Base-by-base conservation (phyloP, 1,284 basidiomycete genomes). In the Tilletia setariae region DNA sequence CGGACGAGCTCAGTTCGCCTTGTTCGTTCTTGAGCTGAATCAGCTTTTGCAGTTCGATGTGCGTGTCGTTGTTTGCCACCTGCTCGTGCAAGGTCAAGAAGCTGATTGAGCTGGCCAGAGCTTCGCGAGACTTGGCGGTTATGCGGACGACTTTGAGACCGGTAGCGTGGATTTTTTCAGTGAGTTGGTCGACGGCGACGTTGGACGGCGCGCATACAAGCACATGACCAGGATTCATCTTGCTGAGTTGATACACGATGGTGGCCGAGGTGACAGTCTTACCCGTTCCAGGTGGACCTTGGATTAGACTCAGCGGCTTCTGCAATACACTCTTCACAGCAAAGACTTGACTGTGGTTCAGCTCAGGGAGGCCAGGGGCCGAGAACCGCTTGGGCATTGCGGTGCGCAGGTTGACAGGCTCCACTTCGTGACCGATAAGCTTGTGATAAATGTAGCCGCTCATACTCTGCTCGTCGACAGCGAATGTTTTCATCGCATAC, bases 231-330 rank as follows among this genome's bases (percentile, higher is more conserved):
- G 94, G 94, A 80, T 98, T 98, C 95, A 98, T 98, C 85, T 97
- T 97, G 67, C 93, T 93, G 8, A 99, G 89, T 83, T 99, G 96
- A 83, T 98, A 94, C 53, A 98, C 95, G 78, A 97, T 95, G 0
- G 96, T 97, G 4, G 96, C 96, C n/a, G 94, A 98, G 0, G 96
- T 99, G 68, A 98, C 96, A 0, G 96, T 99, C 85, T 99, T 99
- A 56, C 96, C 96, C 0, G 96, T 98, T 49, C 96, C 96, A 15
- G 96, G 96, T 30, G 96, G 96, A 21, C 96, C 96, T 86, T 87
- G 78, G 77, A 99, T 98, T 68, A 99, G 87, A 80, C 92, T 94
- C 68, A 99, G 88, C n/a, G 95, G 96, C 84, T 97, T 98, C 84
- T 98, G 94, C 21, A 99, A 86, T 2, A 98, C 96, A 73, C 92